Evolutionary conservation across 331 rosid genomes (phyloP).

Genomic region (Cydonia oblonga): DNA sequence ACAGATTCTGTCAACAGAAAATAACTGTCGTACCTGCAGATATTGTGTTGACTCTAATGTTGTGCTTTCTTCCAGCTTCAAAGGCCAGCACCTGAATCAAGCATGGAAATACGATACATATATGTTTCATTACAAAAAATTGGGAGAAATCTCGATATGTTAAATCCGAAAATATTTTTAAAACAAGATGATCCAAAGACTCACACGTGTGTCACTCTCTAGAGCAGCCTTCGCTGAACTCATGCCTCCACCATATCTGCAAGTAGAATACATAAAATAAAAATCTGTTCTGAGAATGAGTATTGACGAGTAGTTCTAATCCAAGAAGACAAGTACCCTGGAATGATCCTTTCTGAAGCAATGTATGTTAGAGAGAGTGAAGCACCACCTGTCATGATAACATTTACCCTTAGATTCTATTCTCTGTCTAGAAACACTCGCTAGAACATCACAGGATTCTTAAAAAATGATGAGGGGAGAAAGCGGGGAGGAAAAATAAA

Average conservation of each 20-base stretch:
- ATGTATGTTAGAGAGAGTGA: conserved; percentile 78
- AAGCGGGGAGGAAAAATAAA: neutral
- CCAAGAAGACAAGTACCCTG: conserved; percentile 41
- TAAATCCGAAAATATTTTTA: neutral
- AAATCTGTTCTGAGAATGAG: neutral
- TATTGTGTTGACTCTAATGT: conserved; percentile 74
- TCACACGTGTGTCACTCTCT: conserved; percentile 87
- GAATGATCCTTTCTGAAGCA: conserved; percentile 89
- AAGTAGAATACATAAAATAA: neutral
- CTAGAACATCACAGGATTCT: neutral
- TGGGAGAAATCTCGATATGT: neutral
- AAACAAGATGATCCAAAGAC: conserved; percentile 1
- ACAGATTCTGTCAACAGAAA: neutral
- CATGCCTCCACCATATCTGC: conserved; percentile 95
- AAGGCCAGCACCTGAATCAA: conserved; percentile 77
- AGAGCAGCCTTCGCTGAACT: conserved; percentile 94
- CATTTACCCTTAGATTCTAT: neutral
- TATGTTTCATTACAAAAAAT: neutral
- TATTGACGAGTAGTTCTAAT: neutral
- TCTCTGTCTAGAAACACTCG: neutral
- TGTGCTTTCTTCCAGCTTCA: conserved; percentile 91
- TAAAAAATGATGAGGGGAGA: neutral
- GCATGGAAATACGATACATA: neutral
- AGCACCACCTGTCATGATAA: conserved; percentile 59
- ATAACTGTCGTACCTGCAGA: conserved; percentile 56